Evolutionary conservation across 495 filamentous ascomycete genomes (phyloP).

Genomic region (Aspergillus sparsus): DNA sequence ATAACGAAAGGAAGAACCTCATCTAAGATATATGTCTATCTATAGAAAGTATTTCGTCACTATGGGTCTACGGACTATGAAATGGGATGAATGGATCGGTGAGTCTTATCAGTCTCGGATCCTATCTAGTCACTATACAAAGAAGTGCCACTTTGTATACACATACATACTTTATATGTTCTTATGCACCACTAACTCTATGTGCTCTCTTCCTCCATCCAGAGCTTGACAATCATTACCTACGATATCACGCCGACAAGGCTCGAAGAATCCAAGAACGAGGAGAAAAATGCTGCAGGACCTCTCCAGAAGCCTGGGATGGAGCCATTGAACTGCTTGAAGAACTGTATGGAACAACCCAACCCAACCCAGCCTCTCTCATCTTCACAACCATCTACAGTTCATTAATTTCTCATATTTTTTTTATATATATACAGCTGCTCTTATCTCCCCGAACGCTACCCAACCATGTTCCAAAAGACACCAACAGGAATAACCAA

Average conservation of each 20-base stretch:
- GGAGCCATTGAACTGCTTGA: slow-evolving; percentile 79
- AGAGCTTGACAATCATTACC: slow-evolving; percentile 84
- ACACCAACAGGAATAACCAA: slow-evolving; percentile 71
- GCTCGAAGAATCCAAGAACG: slow-evolving; percentile 68
- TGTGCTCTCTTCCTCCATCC: background rate
- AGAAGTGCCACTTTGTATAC: too few relatives aligned
- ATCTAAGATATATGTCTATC: background rate
- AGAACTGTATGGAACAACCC: slow-evolving; percentile 55
- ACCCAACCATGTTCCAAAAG: slow-evolving; percentile 69
- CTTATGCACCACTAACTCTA: too few relatives aligned
- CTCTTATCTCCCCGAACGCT: slow-evolving; percentile 76
- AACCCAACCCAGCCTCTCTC: background rate
- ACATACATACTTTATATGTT: too few relatives aligned
- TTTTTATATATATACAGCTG: slow-evolving; percentile 32
- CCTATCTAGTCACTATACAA: too few relatives aligned
- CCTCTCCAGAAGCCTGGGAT: slow-evolving; percentile 72
- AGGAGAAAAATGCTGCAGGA: slow-evolving; percentile 67
- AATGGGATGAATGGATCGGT: slow-evolving; percentile 82
- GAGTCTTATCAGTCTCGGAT: slow-evolving; percentile 1
- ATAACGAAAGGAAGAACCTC: background rate
- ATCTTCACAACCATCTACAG: background rate
- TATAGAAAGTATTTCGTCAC: slow-evolving; percentile 68
- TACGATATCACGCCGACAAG: slow-evolving; percentile 75
- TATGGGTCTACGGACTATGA: slow-evolving; percentile 78
- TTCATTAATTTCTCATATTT: background rate